Evolutionary conservation across 306 rosid species (phyloP), one percentile per base, ranked within the genome.

Genomic region (Inga laurina): DNA sequence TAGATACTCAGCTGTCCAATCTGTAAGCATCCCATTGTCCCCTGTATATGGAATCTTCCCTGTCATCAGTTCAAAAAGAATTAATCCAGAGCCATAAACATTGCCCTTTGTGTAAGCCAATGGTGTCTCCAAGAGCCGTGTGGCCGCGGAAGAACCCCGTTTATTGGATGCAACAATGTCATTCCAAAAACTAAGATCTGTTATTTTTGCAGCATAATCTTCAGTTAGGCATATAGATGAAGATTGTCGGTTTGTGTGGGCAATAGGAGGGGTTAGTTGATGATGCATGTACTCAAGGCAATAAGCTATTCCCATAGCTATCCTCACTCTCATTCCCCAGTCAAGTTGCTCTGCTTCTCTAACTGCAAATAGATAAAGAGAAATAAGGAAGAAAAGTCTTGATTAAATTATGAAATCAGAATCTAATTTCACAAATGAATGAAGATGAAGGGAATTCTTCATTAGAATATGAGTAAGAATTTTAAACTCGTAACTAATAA

Each of bases 291-390:
- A 88, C 75, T 96, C 97, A 16, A 96, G 86, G 77, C 97, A 94
- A 82, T 92, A 96, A 43, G 95, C 94, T 88, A 89, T 86, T 72
- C 99, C 99, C 98, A 96, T 92, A 1, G 97, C 97, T 90, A 94
- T 86, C 41, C 99, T 85, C 68, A 78, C 46, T 87, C 97, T 87
- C 90, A 79, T 94, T 87, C 77, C 91, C 98, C 99, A 94, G 78
- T 96, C 97, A 86, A 94, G 87, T 69, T 92, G 94, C 78, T 91
- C 97, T 0, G 94, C 92, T 89, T 96, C 98, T 92, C 86, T 84
- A 82, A 94, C 99, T 96, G 93, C 87, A 43, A 43, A 43, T 9
- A 0, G 46, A 9, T 43, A 43, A 43, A 7, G 46, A 43, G 46
- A 9, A 43, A 43, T 43, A 43, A 43, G 10, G 46, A 43, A 43